Evolutionary conservation across 352 stramenopile genomes (phyloP).

Genomic region (Globisporangium barbulae): DNA sequence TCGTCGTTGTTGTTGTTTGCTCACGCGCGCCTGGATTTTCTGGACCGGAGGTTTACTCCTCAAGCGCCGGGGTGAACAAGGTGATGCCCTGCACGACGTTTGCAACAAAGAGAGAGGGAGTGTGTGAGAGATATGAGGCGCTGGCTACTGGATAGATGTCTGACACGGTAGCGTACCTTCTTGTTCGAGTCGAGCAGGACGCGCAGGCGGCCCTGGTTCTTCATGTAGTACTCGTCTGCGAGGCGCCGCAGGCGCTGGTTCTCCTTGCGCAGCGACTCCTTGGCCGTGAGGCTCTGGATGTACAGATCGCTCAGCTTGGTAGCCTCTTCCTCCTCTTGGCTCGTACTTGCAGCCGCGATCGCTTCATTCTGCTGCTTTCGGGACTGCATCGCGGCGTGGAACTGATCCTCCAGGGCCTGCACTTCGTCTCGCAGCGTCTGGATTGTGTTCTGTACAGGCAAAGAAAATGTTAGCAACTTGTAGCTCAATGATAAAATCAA

Average conservation of each 20-base stretch:
- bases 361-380: slow-evolving; percentile 34
- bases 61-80: slow-evolving; percentile 19
- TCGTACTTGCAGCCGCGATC: slow-evolving; percentile 12
- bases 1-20: background rate
- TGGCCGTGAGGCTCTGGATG: slow-evolving; percentile 40
- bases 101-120: background rate
- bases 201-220: slow-evolving; percentile 64
- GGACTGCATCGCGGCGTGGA: slow-evolving; percentile 29
- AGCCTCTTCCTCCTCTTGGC: slow-evolving; percentile 11
- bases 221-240: slow-evolving; percentile 76
- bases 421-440: slow-evolving; percentile 58
- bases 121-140: background rate
- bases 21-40: slow-evolving; percentile 9
- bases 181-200: slow-evolving; percentile 58
- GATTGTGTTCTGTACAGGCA: slow-evolving; percentile 52
- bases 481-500: background rate
- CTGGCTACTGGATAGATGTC: background rate
- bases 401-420: slow-evolving; percentile 33
- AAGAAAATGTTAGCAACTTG: slow-evolving; percentile 4
- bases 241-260: slow-evolving; percentile 59
- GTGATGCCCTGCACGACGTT: slow-evolving; percentile 15
- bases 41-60: slow-evolving; percentile 6
- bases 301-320: slow-evolving; percentile 36
- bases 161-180: slow-evolving; percentile 24
- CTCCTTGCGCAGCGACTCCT: slow-evolving; percentile 59